Percentiles rank a stretch among this genome's conserved stretches.
phyloP scores from a whole-genome alignment of 345 rosid species.

The Lumnitzera racemosa region DNA sequence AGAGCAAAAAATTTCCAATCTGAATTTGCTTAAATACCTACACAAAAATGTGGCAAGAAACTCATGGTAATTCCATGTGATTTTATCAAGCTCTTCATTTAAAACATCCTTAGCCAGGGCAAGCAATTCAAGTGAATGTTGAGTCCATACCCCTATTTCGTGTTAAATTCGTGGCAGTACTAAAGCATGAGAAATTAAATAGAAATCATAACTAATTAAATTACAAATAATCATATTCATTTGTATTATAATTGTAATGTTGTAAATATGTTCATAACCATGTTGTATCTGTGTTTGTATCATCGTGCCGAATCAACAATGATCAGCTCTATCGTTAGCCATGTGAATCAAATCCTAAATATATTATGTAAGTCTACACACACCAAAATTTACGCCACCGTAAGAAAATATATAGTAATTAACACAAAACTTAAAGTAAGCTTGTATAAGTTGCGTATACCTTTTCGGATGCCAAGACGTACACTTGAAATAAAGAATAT shows the following conservation, averaged over 20 bases:
- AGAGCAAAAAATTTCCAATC: neutral
- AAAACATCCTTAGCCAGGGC: conserved; percentile 9
- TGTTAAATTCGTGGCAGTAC: too few species aligned
- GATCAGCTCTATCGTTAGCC: neutral
- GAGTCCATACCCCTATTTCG: too few species aligned
- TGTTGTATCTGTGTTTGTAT: too few species aligned
- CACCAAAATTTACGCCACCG: neutral
- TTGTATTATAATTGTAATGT: too few species aligned
- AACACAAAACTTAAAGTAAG: too few species aligned
- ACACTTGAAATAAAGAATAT: conserved; percentile 12
- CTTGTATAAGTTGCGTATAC: conserved; percentile 2
- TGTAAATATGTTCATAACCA: too few species aligned
- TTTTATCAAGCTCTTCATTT: conserved; percentile 23
- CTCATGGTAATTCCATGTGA: conserved; percentile 31
- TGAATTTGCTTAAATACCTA: conserved; percentile 19
- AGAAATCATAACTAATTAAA: too few species aligned
- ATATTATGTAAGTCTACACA: conserved; percentile 48
- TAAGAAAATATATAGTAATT: neutral
- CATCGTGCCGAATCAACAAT: too few species aligned
- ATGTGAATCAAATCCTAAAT: conserved; percentile 67
- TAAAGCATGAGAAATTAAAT: too few species aligned
- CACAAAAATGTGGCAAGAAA: conserved; percentile 53
- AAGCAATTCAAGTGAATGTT: too few species aligned
- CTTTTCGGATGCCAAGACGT: conserved; percentile 33
- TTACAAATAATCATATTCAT: too few species aligned